A percentile compares a stretch with the other conserved stretches of the same genome.
These are phyloP conservation scores for Fusarium sp. DNA, from an alignment of 2,329 filamentous ascomycete genomes.

Conservation along the genomic window DNA sequence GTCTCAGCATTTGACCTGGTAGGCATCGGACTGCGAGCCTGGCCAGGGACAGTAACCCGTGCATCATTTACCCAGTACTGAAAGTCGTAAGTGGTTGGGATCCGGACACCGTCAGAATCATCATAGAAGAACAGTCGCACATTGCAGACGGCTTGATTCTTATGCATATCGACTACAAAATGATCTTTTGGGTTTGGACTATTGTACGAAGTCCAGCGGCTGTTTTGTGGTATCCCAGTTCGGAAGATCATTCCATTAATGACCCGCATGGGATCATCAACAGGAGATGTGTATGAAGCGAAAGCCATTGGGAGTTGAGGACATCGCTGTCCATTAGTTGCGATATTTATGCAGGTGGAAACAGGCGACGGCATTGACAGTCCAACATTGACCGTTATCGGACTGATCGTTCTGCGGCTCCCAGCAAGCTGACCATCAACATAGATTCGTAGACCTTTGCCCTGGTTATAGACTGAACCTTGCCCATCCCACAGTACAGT, in stretches of 20 bases:
- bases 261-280: neutral
- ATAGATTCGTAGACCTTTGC: neutral
- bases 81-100: neutral
- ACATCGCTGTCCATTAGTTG: neutral
- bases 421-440: neutral
- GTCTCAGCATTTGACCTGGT: neutral
- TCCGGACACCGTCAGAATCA: neutral
- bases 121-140: neutral
- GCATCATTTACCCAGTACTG: neutral
- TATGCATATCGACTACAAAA: neutral
- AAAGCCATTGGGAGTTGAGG: neutral
- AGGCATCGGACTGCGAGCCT: neutral
- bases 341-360: neutral
- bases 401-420: neutral
- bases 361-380: no score
- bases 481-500: neutral
- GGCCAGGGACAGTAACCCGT: neutral
- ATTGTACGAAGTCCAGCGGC: neutral
- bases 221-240: neutral
- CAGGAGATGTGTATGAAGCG: neutral
- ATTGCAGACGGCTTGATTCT: neutral
- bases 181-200: neutral
- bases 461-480: neutral
- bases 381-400: neutral
- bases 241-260: neutral